These are phyloP conservation scores for Blastobotrys robertii DNA, from an alignment of 805 yeast species.

Conservation along the genomic window DNA sequence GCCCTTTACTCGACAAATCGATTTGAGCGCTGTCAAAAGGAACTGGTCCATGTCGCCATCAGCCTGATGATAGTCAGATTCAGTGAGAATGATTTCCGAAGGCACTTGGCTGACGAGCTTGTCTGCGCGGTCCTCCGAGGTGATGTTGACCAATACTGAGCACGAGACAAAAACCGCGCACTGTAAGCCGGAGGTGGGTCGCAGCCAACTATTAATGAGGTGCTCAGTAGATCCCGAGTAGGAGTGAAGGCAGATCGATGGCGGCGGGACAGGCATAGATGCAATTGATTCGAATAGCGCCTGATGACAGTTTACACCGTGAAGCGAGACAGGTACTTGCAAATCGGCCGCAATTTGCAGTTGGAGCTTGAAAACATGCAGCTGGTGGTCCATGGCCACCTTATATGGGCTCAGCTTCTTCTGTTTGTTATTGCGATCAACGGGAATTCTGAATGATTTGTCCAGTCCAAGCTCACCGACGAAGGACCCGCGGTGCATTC, in stretches of 20 bases:
- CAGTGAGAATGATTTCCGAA: conserved; percentile 33
- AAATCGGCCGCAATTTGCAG: conserved; percentile 43
- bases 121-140: conserved; percentile 24
- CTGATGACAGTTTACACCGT: conserved; percentile 78
- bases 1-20: conserved; percentile 6
- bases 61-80: conserved; percentile 39
- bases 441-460: conserved; percentile 59
- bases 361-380: conserved; percentile 39
- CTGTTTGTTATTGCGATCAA: conserved; percentile 31
- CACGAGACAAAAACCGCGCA: conserved; percentile 39
- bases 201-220: conserved; percentile 27
- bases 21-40: conserved; percentile 6
- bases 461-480: conserved; percentile 94
- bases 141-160: conserved; percentile 40
- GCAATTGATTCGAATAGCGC: conserved; percentile 38
- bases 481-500: conserved; percentile 30
- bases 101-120: conserved; percentile 30
- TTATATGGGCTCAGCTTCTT: conserved; percentile 37
- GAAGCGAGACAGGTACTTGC: conserved; percentile 56
- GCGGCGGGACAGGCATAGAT: conserved; percentile 9
- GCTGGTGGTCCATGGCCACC: conserved; percentile 62
- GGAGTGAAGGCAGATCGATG: conserved; percentile 63
- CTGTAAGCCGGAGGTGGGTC: background rate
- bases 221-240: conserved; percentile 70
- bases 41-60: conserved; percentile 21